Conservation (phyloP, 108 stramenopile genomes). For the Craspedostauros australis region DNA sequence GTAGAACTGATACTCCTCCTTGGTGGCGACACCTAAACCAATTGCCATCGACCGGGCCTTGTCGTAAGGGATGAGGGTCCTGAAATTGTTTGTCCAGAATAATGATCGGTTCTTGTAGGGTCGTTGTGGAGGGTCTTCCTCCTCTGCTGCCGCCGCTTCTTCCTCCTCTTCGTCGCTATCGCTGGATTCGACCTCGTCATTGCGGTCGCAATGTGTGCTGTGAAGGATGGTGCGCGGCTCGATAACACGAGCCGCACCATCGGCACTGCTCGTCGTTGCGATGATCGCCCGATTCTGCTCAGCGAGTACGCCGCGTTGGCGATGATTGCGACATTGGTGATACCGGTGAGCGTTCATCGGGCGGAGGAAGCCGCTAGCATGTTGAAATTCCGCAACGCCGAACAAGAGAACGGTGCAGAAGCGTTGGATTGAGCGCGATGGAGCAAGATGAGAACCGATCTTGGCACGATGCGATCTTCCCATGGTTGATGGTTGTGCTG, state of each 20-base stretch:
- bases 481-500: too few relatives aligned
- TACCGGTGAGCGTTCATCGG: too few relatives aligned
- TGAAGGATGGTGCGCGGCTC: neutral
- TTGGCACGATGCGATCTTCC: too few relatives aligned
- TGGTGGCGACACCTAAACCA: constrained; percentile 48
- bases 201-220: neutral
- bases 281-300: too few relatives aligned
- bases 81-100: constrained; percentile 56
- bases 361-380: too few relatives aligned
- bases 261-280: too few relatives aligned
- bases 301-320: too few relatives aligned
- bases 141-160: constrained; percentile 2
- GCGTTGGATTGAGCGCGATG: too few relatives aligned
- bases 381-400: too few relatives aligned
- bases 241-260: neutral
- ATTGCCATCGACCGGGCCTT: constrained; percentile 37
- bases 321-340: too few relatives aligned
- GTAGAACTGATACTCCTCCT: constrained; percentile 54
- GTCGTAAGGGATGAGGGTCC: constrained; percentile 52
- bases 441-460: too few relatives aligned
- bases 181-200: constrained; percentile 15
- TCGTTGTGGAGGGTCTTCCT: neutral
- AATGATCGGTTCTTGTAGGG: constrained; percentile 62
- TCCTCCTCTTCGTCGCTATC: constrained; percentile 41
- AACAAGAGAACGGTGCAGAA: too few relatives aligned